A percentile compares a stretch with the other conserved stretches of the same genome.
These are phyloP conservation scores for Calamus simplicifolius DNA, from an alignment of 176 grass and related monocot species.

Conservation along the genomic window DNA sequence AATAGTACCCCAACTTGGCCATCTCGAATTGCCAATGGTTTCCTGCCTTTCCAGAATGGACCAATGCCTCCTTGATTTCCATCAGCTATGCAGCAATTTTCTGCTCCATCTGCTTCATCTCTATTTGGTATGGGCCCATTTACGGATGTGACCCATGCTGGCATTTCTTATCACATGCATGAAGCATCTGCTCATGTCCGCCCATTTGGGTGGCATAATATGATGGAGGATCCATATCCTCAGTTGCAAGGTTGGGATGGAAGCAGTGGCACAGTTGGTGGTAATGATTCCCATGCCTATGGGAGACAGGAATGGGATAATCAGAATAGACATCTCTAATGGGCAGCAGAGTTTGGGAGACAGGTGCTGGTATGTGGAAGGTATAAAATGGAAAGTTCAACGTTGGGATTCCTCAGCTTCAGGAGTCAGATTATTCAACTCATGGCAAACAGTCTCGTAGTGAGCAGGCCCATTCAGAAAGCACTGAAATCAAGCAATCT, in stretches of 20 bases:
- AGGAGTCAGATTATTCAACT: constrained; percentile 3
- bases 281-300: constrained; percentile 16
- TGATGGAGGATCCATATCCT: constrained; percentile 17
- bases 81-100: constrained; percentile 22
- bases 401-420: constrained; percentile 3
- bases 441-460: constrained; percentile 2
- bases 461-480: background rate
- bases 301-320: constrained; percentile 6
- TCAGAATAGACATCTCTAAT: constrained; percentile 2
- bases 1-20: constrained; percentile 25
- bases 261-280: constrained; percentile 12
- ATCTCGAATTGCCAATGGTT: constrained; percentile 30
- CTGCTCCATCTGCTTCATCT: constrained; percentile 24
- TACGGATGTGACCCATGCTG: constrained; percentile 21
- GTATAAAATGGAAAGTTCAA: background rate
- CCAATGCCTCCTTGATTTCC: constrained; percentile 29
- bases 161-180: constrained; percentile 25
- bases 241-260: constrained; percentile 18
- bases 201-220: constrained; percentile 27
- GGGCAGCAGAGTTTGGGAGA: background rate
- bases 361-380: background rate
- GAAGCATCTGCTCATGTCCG: constrained; percentile 17
- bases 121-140: constrained; percentile 23
- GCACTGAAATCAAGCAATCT: constrained; percentile 15
- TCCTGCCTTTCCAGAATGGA: constrained; percentile 26